Percentiles rank a stretch among this genome's conserved stretches.
These are phyloP conservation scores for Termitomyces sp. DNA, from an alignment of 768 basidiomycete species.

Conservation along the genomic window DNA sequence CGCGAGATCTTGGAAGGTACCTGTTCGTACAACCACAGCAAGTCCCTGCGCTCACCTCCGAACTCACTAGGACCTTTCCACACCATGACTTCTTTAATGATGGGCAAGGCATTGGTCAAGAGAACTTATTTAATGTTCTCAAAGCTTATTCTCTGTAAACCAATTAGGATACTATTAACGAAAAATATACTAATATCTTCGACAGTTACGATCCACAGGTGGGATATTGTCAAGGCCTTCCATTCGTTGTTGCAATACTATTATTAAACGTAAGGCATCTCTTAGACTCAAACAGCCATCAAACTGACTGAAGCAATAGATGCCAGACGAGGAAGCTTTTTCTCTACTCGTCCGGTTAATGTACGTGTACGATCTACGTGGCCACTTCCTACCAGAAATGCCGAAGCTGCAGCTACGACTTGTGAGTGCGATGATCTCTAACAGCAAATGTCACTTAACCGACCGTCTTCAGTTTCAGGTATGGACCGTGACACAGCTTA, in stretches of 20 bases:
- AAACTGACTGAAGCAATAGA: constrained; percentile 47
- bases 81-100: constrained; percentile 96
- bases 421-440: constrained; percentile 39
- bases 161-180: constrained; percentile 7
- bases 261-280: constrained; percentile 72
- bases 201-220: constrained; percentile 85
- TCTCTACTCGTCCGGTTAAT: constrained; percentile 92
- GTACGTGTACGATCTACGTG: constrained; percentile 94
- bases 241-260: constrained; percentile 93
- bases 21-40: constrained; percentile 9
- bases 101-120: constrained; percentile 93
- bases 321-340: constrained; percentile 99
- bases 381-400: constrained; percentile 99
- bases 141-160: constrained; percentile 95
- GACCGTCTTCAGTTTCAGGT: constrained; percentile 55
- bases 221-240: constrained; percentile 96
- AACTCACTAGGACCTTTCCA: constrained; percentile 77
- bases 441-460: background rate
- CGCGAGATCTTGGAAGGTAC: constrained; percentile 86
- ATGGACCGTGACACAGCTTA: constrained; percentile 14
- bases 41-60: background rate
- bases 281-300: background rate
- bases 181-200: constrained; percentile 7
- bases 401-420: constrained; percentile 92
- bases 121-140: constrained; percentile 95